Conservation (phyloP, 176 grass and related monocot genomes). For the Oryza meyeriana region DNA sequence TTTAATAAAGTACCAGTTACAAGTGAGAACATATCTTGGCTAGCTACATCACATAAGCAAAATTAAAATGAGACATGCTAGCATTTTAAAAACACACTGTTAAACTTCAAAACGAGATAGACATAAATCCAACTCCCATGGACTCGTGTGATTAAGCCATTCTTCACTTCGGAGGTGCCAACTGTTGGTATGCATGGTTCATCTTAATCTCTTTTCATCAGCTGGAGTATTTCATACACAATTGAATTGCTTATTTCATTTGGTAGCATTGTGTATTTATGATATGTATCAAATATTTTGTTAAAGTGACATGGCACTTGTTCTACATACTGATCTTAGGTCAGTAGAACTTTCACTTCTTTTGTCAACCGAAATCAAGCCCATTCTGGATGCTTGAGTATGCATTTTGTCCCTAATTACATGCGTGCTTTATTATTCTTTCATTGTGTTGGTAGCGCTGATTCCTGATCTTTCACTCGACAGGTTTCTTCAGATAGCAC, state of each 20-base stretch:
- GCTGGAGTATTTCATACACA: not conserved
- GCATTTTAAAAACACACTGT: not conserved
- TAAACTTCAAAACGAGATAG: not conserved
- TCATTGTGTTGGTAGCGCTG: not conserved
- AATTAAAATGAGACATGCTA: not conserved
- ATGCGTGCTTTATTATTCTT: constrained; percentile 2
- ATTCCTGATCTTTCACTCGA: constrained; percentile 12
- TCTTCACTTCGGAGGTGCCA: not conserved
- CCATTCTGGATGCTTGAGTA: not conserved
- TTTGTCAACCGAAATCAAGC: not conserved
- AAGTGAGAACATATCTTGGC: not conserved
- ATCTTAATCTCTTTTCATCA: not conserved
- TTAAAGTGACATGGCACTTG: not conserved
- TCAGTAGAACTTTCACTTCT: constrained; percentile 1
- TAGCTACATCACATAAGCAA: not conserved
- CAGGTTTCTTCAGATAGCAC: constrained; percentile 41
- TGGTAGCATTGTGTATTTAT: not conserved
- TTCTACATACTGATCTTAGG: not conserved
- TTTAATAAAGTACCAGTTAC: not conserved
- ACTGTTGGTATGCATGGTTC: not conserved
- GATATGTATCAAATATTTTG: not conserved
- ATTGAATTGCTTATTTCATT: not conserved
- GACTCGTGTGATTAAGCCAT: not conserved
- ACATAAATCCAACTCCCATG: not conserved
- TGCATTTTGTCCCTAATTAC: constrained; percentile 1